Conservation (phyloP, 306 rosid genomes). For the Oxytropis ochrocephala region DNA sequence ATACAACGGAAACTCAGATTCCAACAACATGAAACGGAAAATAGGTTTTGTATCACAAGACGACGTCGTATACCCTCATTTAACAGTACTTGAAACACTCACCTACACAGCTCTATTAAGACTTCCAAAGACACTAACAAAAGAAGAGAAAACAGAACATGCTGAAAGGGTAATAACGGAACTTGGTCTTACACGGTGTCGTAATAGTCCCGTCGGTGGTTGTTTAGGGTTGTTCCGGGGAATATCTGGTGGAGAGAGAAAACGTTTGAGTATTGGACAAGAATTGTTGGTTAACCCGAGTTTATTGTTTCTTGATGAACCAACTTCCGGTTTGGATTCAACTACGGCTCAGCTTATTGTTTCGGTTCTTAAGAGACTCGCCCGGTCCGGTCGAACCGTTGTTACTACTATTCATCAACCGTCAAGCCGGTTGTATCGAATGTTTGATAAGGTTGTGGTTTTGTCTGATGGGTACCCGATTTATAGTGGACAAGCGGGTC, state of each 20-base stretch:
- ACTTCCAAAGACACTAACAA: constrained; percentile 47
- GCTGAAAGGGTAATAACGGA: constrained; percentile 48
- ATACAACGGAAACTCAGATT: constrained; percentile 55
- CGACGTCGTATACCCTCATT: constrained; percentile 76
- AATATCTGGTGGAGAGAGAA: constrained; percentile 77
- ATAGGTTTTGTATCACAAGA: constrained; percentile 78
- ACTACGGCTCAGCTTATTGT: constrained; percentile 67
- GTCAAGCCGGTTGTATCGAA: constrained; percentile 58
- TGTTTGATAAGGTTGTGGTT: constrained; percentile 80
- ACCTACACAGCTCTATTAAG: constrained; percentile 58
- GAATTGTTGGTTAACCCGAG: constrained; percentile 89
- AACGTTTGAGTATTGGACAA: constrained; percentile 80
- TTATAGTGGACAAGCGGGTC: constrained; percentile 51
- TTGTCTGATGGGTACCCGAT: constrained; percentile 66
- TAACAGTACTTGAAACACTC: constrained; percentile 68
- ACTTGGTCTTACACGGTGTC: constrained; percentile 60
- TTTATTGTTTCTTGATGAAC: constrained; percentile 66
- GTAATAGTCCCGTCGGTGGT: constrained; percentile 51
- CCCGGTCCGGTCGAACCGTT: constrained; percentile 70
- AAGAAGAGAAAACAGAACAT: constrained; percentile 51
- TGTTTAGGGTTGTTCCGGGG: constrained; percentile 55
- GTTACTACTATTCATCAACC: constrained; percentile 85
- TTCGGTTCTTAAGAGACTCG: constrained; percentile 30
- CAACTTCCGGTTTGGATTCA: constrained; percentile 86
- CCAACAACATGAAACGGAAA: constrained; percentile 42